phyloP scores from a whole-genome alignment of 305 asterid species.

The Fraxinus albicans region DNA sequence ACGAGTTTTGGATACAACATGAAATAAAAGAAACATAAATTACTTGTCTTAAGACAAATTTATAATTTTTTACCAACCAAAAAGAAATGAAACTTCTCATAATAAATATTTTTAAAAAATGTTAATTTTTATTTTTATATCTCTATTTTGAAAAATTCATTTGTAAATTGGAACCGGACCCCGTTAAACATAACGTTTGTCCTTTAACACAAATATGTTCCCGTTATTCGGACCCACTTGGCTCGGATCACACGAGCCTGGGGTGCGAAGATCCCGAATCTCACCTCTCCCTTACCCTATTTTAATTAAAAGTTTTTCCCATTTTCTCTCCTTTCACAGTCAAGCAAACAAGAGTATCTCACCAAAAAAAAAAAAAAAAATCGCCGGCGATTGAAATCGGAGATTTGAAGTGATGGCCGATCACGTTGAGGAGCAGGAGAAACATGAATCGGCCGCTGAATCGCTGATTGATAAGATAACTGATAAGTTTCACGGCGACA shows the following conservation, averaged over 20 bases:
- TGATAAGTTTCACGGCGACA: slow-evolving; percentile 51
- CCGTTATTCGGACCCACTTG: slow-evolving; percentile 26
- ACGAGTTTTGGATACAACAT: no score
- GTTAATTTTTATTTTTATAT: no score
- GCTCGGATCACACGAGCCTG: slow-evolving; percentile 30
- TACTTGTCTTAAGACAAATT: no score
- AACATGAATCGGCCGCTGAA: slow-evolving; percentile 55
- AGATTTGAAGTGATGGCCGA: slow-evolving; percentile 64
- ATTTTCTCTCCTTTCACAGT: not conserved
- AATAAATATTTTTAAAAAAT: no score
- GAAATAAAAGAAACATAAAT: no score
- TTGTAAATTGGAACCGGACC: no score
- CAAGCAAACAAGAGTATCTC: slow-evolving; percentile 14
- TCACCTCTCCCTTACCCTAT: not conserved
- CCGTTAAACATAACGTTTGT: no score
- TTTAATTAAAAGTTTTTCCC: not conserved
- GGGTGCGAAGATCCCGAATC: slow-evolving; percentile 36
- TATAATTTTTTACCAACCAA: no score
- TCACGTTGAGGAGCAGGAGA: slow-evolving; percentile 61
- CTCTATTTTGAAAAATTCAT: no score
- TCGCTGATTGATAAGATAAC: slow-evolving; percentile 64
- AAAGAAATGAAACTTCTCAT: no score
- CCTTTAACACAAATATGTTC: not conserved
- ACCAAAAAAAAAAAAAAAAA: not conserved
- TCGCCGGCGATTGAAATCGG: slow-evolving; percentile 45